These are phyloP conservation scores for Boletus bicolor DNA, from an alignment of 768 basidiomycete species.

Conservation along the genomic window DNA sequence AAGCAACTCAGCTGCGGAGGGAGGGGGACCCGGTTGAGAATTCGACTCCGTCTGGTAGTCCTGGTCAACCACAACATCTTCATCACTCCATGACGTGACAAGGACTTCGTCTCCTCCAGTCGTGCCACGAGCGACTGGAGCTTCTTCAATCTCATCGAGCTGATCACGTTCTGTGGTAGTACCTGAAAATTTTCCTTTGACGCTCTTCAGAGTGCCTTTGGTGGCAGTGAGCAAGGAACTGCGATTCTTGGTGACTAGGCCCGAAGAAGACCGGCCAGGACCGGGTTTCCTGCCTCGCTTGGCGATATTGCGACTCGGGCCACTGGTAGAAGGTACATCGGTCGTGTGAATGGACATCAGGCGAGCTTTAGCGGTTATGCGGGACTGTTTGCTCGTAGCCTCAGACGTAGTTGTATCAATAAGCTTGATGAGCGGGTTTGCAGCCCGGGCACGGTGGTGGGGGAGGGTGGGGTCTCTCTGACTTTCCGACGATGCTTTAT, in stretches of 20 bases:
- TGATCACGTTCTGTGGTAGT: constrained; percentile 15
- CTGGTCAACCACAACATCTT: constrained; percentile 9
- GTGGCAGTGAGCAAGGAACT: constrained; percentile 54
- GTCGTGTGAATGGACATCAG: constrained; percentile 28
- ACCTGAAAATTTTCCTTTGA: constrained; percentile 43
- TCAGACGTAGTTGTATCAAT: constrained; percentile 37
- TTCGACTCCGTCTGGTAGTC: constrained; percentile 5
- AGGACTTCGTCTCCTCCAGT: constrained; percentile 5
- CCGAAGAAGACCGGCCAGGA: constrained; percentile 50
- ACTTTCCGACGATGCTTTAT: constrained; percentile 3
- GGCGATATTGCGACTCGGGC: constrained; percentile 2
- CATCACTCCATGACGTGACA: constrained; percentile 21
- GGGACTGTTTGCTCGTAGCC: constrained; percentile 30
- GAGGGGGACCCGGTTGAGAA: constrained; percentile 18
- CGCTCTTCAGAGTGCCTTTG: constrained; percentile 49
- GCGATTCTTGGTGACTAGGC: constrained; percentile 37
- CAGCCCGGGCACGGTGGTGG: constrained; percentile 45
- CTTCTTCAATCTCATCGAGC: constrained; percentile 21
- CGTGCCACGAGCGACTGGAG: neutral
- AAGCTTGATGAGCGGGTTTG: constrained; percentile 54
- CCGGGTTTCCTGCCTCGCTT: constrained; percentile 38
- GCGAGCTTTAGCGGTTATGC: constrained; percentile 51
- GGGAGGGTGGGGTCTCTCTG: constrained; percentile 18
- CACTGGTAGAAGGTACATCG: constrained; percentile 10
- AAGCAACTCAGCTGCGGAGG: constrained; percentile 46